Evolutionary conservation across 2,329 filamentous ascomycete genomes (phyloP).

Genomic region (Fusarium guadeloupense): DNA sequence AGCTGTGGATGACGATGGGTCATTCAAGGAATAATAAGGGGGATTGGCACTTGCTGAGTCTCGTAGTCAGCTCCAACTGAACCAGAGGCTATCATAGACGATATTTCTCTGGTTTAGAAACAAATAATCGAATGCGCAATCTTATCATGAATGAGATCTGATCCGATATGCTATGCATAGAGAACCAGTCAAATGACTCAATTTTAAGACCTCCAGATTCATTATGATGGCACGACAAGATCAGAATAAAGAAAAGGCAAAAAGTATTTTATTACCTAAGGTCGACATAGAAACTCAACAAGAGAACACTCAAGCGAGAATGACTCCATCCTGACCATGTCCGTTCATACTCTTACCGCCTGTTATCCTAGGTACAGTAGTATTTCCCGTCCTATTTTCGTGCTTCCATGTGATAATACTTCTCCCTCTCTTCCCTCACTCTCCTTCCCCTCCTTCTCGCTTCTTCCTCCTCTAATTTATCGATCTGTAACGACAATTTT

Average conservation of each 20-base stretch:
- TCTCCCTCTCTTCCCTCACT: slow-evolving; percentile 1
- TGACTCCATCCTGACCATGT: slow-evolving; percentile 12
- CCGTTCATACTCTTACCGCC: slow-evolving; percentile 30
- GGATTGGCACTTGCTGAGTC: slow-evolving; percentile 1
- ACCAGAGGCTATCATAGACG: not conserved
- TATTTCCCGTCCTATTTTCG: slow-evolving; percentile 24
- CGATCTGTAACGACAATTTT: slow-evolving; percentile 15
- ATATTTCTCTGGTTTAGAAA: not conserved
- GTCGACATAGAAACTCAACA: not conserved
- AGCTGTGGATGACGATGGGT: slow-evolving; percentile 21
- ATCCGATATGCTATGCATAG: slow-evolving; percentile 21
- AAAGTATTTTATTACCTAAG: slow-evolving; percentile 1
- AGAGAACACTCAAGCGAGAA: slow-evolving; percentile 18
- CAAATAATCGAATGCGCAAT: not conserved
- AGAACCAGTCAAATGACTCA: slow-evolving; percentile 24
- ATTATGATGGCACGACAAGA: slow-evolving; percentile 12
- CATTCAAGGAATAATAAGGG: slow-evolving; percentile 13
- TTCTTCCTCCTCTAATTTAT: slow-evolving; percentile 11
- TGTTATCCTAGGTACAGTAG: slow-evolving; percentile 5
- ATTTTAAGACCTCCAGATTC: slow-evolving; percentile 17
- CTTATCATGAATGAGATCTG: slow-evolving; percentile 14
- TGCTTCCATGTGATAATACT: slow-evolving; percentile 18
- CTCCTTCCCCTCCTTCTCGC: slow-evolving; percentile 5
- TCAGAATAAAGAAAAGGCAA: not conserved
- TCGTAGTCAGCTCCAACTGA: not conserved